Percentiles rank a stretch among this genome's conserved stretches.
phyloP scores from a whole-genome alignment of 306 rosid species.

The Alnus glutinosa region DNA sequence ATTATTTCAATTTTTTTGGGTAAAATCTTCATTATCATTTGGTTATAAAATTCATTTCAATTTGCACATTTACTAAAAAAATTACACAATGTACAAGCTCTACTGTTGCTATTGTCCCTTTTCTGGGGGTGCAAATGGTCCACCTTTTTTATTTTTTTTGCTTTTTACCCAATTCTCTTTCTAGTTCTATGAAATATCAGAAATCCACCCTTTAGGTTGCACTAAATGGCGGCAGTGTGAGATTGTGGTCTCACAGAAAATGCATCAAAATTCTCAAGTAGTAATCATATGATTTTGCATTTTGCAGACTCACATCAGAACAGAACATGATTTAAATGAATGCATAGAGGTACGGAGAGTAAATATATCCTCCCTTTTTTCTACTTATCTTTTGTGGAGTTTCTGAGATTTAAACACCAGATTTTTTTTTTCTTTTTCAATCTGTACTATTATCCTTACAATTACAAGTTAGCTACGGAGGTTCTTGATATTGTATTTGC shows the following conservation, averaged over 20 bases:
- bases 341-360: slow-evolving; percentile 75
- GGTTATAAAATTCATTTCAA: too few species aligned
- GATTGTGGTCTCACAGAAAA: not conserved
- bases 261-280: not conserved
- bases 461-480: slow-evolving; percentile 20
- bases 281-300: slow-evolving; percentile 22
- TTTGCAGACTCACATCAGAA: slow-evolving; percentile 90
- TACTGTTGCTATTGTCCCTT: not conserved
- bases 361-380: not conserved
- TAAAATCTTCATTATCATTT: not conserved
- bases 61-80: not conserved
- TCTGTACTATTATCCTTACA: not conserved
- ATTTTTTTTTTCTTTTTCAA: not conserved
- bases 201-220: not conserved
- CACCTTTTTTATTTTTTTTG: not conserved
- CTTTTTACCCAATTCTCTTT: slow-evolving; percentile 10
- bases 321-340: slow-evolving; percentile 64
- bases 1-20: not conserved
- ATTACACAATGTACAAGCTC: not conserved
- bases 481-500: slow-evolving; percentile 23
- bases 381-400: not conserved
- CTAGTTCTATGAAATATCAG: not conserved
- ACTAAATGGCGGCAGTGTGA: too few species aligned
- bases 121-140: not conserved
- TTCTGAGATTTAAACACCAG: not conserved